Base-by-base conservation (phyloP, 768 basidiomycete genomes). In the Russula compacta region DNA sequence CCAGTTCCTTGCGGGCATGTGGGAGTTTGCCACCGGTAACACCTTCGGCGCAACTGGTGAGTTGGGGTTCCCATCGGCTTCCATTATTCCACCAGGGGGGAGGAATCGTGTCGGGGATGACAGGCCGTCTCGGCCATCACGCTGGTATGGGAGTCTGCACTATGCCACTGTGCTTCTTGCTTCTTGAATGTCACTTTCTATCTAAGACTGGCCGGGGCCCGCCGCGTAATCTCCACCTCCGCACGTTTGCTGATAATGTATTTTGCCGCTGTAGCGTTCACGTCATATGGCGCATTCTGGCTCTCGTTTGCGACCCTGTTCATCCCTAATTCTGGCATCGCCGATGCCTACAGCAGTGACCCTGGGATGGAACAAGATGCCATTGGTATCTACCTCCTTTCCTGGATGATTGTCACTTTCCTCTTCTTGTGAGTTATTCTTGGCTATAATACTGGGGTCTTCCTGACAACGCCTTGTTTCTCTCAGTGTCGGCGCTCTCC, bases 1-100 rank as follows among this genome's bases (percentile, higher is more conserved):
- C 11, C 93, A 95, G 71, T 78, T 95, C 54, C 75, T 94, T 40
- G 92, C 92, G 15, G 93, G 93, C 39, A 90, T 92, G 86, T 92
- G 90, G 90, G 73, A 73, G 60, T 74, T 73, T 36, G 74, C 72
- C 2, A 55, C 79, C 29, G 84, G 84, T 0, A 89, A 92, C 64
- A 75, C 74, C 0, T 89, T 90, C 61, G 86, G 84, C 66, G 87
- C 80, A 9, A 84, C 87, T 32, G 86, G 87, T 87, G 49, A 72
- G 86, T 75, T 11, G 6, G 12, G 0, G 15, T 33, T 17, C 42
- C 43, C 43, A 19, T 43, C 15, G 8, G 12, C 12, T 6, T 17
- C 8, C 14, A 35, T 21, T 3, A 7, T 9, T 4, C 19, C 14
- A 21, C 4, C 19, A 38, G 33, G 46, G 11, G 17, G 8, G 29